These are phyloP conservation scores for Penicillium manginii DNA, from an alignment of 495 filamentous ascomycete species.

Conservation along the genomic window DNA sequence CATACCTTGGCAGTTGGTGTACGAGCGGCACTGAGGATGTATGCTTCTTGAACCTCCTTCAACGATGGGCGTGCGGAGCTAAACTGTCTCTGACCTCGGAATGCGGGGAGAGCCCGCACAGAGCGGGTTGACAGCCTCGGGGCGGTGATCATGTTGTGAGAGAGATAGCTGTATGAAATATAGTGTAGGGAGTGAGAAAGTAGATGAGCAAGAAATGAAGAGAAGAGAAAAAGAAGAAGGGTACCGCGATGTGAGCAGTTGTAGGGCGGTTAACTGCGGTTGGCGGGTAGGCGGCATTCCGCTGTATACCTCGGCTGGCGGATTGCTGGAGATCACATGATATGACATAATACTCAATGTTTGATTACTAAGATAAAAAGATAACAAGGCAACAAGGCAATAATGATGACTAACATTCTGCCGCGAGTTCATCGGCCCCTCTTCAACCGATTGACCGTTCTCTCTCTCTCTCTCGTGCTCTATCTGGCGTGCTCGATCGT, in stretches of 20 bases:
- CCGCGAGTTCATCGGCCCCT: slow-evolving; percentile 14
- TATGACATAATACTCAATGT: slow-evolving; percentile 20
- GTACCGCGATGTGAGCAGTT: too few species aligned
- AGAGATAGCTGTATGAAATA: neutral
- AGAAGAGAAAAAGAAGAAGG: neutral
- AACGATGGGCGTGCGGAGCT: slow-evolving; percentile 59
- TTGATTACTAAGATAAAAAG: too few species aligned
- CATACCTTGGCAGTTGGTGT: slow-evolving; percentile 86
- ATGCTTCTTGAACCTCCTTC: slow-evolving; percentile 82
- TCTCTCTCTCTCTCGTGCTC: slow-evolving; percentile 14
- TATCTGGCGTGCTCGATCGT: slow-evolving; percentile 6
- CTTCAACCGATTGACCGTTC: slow-evolving; percentile 13
- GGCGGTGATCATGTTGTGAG: slow-evolving; percentile 28
- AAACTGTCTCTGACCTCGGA: slow-evolving; percentile 65
- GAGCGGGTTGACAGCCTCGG: slow-evolving; percentile 34
- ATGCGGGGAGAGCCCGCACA: slow-evolving; percentile 41
- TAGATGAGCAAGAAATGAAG: neutral
- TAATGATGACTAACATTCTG: neutral
- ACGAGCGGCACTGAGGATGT: slow-evolving; percentile 84
- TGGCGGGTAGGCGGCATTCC: slow-evolving; percentile 3
- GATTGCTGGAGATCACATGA: slow-evolving; percentile 30
- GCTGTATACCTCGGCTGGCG: slow-evolving; percentile 32
- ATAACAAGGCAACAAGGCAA: neutral
- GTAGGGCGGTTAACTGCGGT: slow-evolving; percentile 4
- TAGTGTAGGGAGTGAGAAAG: neutral